A percentile compares a stretch with the other conserved stretches of the same genome.
phyloP scores from a whole-genome alignment of 768 basidiomycete genomes.

The Lactarius hengduanensis region DNA sequence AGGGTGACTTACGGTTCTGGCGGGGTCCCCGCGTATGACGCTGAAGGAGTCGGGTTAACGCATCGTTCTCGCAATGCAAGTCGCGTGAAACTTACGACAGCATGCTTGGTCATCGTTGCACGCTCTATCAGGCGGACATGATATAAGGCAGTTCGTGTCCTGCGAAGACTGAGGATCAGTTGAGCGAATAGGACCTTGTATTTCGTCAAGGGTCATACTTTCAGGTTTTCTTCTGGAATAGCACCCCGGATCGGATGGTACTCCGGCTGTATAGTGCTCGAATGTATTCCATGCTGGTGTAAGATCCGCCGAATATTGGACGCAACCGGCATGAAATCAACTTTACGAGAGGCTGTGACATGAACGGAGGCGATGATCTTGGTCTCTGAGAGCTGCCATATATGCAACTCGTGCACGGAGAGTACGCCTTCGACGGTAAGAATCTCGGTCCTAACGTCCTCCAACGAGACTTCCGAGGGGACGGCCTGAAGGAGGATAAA shows the following conservation, averaged over 20 bases:
- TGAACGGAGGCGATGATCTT: slow-evolving; percentile 97
- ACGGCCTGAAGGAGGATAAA: slow-evolving; percentile 96
- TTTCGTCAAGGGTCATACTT: slow-evolving; percentile 37
- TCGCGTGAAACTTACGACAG: slow-evolving; percentile 60
- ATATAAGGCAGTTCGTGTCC: slow-evolving; percentile 64
- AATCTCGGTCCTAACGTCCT: slow-evolving; percentile 84
- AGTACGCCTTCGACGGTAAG: slow-evolving; percentile 79
- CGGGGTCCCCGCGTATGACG: slow-evolving; percentile 15
- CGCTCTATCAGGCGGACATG: slow-evolving; percentile 65
- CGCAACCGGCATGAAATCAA: slow-evolving; percentile 91
- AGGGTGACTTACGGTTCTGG: slow-evolving; percentile 7
- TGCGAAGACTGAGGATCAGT: slow-evolving; percentile 42
- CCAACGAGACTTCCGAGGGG: slow-evolving; percentile 83
- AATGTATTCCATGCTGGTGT: slow-evolving; percentile 92
- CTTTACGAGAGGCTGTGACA: slow-evolving; percentile 74
- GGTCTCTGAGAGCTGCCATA: slow-evolving; percentile 96
- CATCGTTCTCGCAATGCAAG: neutral
- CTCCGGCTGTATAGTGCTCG: slow-evolving; percentile 92
- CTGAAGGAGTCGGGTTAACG: slow-evolving; percentile 14
- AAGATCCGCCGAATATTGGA: slow-evolving; percentile 78
- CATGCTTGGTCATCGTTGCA: slow-evolving; percentile 78
- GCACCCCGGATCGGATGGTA: slow-evolving; percentile 47
- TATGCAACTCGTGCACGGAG: slow-evolving; percentile 90
- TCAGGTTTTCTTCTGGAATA: slow-evolving; percentile 48
- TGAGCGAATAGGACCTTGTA: neutral